A percentile compares a stretch with the other conserved stretches of the same genome.
phyloP scores from a whole-genome alignment of 129 eudicot genomes.

The Apium graveolens region DNA sequence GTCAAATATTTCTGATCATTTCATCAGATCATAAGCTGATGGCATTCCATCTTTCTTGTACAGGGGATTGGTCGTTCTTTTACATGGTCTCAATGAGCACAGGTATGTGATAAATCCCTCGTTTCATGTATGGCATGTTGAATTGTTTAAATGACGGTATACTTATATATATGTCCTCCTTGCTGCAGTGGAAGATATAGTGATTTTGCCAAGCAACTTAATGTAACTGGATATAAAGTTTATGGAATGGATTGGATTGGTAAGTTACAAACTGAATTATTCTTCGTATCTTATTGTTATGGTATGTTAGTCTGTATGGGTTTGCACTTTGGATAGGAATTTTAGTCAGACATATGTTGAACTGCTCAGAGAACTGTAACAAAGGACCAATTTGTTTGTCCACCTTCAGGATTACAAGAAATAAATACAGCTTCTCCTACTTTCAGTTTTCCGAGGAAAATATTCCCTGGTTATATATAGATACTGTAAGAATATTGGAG shows the following conservation, averaged over 20 bases:
- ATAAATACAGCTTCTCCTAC: not conserved
- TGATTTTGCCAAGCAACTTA: constrained; percentile 84
- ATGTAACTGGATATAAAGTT: constrained; percentile 73
- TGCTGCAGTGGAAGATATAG: constrained; percentile 68
- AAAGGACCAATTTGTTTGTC: not conserved
- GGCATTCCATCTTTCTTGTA: constrained; percentile 16
- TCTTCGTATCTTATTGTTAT: not conserved
- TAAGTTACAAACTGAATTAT: constrained; percentile 20
- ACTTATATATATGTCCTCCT: not conserved
- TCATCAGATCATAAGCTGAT: constrained; percentile 1
- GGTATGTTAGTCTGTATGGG: not conserved
- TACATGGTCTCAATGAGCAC: constrained; percentile 95
- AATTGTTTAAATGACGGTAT: too few species aligned
- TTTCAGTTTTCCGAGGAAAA: not conserved
- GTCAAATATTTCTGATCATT: not conserved
- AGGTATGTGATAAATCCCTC: constrained; percentile 28
- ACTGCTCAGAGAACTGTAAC: not conserved
- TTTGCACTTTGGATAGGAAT: not conserved
- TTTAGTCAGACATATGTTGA: not conserved
- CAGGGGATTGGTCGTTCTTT: constrained; percentile 72
- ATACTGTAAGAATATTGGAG: not conserved
- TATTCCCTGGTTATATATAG: not conserved
- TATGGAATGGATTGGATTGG: constrained; percentile 97
- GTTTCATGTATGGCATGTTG: not conserved
- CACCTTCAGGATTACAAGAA: not conserved